Conservation (phyloP, 495 filamentous ascomycete species). For the Aspergillus sclerotiicarbonarius region DNA sequence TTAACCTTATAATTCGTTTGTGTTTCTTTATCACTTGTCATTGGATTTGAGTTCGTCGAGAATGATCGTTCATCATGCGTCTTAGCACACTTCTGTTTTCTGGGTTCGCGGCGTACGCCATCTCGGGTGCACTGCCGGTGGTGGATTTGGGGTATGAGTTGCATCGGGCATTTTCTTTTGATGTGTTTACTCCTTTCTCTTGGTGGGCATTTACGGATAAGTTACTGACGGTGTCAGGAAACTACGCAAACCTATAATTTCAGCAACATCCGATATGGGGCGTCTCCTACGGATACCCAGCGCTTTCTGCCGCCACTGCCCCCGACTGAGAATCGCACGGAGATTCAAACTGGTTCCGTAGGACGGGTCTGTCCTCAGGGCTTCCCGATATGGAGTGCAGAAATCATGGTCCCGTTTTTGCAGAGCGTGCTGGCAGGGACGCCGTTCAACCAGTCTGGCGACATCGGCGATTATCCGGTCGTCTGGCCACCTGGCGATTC, state of each 20-base stretch:
- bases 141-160: conserved; percentile 48
- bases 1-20: too few species aligned
- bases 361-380: conserved; percentile 54
- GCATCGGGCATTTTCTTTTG: conserved; percentile 41
- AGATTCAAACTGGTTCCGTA: conserved; percentile 43
- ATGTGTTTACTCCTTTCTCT: conserved; percentile 24
- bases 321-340: conserved; percentile 33
- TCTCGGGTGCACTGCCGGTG: background rate
- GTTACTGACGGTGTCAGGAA: conserved; percentile 20
- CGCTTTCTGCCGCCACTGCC: conserved; percentile 49
- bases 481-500: conserved; percentile 34
- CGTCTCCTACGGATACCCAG: conserved; percentile 51
- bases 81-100: background rate
- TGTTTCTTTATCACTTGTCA: background rate
- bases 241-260: conserved; percentile 51
- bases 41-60: background rate
- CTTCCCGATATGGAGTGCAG: conserved; percentile 39
- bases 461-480: conserved; percentile 29
- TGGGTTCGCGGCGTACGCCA: background rate
- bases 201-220: background rate
- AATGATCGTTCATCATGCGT: background rate
- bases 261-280: conserved; percentile 59
- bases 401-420: conserved; percentile 32
- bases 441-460: conserved; percentile 31
- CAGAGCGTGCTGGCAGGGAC: conserved; percentile 27